Evolutionary conservation across 441 rosid genomes (phyloP).

Genomic region (Erysimum cheiri): DNA sequence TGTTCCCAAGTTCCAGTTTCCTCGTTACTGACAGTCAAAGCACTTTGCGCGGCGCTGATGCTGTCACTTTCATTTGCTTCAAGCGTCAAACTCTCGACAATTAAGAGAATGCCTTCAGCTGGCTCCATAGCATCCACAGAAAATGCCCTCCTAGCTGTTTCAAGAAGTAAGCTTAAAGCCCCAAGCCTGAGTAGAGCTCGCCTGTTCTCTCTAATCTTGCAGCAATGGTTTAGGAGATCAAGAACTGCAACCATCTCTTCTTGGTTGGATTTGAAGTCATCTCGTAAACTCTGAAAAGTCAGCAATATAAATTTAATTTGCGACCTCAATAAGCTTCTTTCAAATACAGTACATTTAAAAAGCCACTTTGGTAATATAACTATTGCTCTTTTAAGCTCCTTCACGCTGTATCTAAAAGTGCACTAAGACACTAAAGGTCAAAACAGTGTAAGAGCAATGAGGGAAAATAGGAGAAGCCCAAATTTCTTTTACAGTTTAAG

Average conservation of each 20-base stretch:
- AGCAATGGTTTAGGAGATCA: slow-evolving; percentile 97
- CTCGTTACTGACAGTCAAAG: slow-evolving; percentile 86
- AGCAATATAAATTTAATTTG: slow-evolving; percentile 35
- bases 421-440: slow-evolving; percentile 21
- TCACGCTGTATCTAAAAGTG: slow-evolving; percentile 24
- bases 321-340: slow-evolving; percentile 20
- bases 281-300: slow-evolving; percentile 73
- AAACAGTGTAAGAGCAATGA: slow-evolving; percentile 24
- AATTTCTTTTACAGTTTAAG: slow-evolving; percentile 23
- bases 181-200: slow-evolving; percentile 87
- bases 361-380: slow-evolving; percentile 20
- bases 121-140: slow-evolving; percentile 99
- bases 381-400: slow-evolving; percentile 23
- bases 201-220: slow-evolving; percentile 97
- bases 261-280: slow-evolving; percentile 97
- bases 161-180: slow-evolving; percentile 98
- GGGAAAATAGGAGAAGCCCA: slow-evolving; percentile 18
- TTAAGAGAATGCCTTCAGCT: slow-evolving; percentile 99
- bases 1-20: slow-evolving; percentile 94
- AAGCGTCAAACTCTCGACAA: slow-evolving; percentile 95
- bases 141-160: slow-evolving; percentile 98
- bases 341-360: slow-evolving; percentile 19
- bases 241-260: slow-evolving; percentile 98
- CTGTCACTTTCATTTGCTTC: slow-evolving; percentile 98
- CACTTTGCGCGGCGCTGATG: slow-evolving; percentile 83